Percentiles rank a stretch among this genome's conserved stretches.
Conservation (phyloP, 75 land plant genomes). For the Selaginella moellendorffii region DNA sequence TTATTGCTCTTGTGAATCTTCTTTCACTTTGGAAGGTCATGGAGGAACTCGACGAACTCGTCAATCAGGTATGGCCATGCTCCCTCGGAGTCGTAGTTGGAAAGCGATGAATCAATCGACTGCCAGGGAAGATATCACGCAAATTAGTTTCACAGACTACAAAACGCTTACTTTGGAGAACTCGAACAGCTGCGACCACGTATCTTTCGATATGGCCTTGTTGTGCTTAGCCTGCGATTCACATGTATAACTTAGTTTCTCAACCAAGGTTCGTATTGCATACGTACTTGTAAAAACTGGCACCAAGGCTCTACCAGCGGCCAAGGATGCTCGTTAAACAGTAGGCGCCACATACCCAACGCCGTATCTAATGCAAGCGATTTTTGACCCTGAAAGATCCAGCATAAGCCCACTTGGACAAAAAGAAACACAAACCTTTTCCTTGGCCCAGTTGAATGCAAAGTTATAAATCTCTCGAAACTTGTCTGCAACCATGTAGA, state of each 20-base stretch:
- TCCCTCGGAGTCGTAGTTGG: constrained; percentile 5
- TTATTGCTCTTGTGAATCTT: too few relatives aligned
- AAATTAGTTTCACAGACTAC: too few relatives aligned
- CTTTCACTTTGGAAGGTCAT: not conserved
- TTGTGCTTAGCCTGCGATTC: constrained; percentile 67
- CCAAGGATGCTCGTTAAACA: constrained; percentile 88
- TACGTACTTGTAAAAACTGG: constrained; percentile 73
- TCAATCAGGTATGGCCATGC: constrained; percentile 6
- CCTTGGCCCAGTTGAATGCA: constrained; percentile 91
- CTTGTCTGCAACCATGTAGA: constrained; percentile 42
- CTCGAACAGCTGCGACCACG: constrained; percentile 87
- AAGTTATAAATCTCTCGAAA: constrained; percentile 95
- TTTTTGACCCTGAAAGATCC: constrained; percentile 87
- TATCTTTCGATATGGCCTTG: constrained; percentile 91
- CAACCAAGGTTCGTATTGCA: too few relatives aligned
- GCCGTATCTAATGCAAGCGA: constrained; percentile 94
- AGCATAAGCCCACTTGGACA: too few relatives aligned
- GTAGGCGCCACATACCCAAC: constrained; percentile 92
- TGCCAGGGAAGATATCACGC: not conserved
- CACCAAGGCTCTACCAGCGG: constrained; percentile 89
- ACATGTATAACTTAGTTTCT: too few relatives aligned
- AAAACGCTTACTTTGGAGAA: constrained; percentile 95
- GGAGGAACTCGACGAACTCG: constrained; percentile 3
- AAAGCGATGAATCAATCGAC: not conserved
- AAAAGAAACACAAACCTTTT: constrained; percentile 55